These are phyloP conservation scores for Aureobasidium subglaciale DNA, from an alignment of 2,329 filamentous ascomycete species.

Conservation along the genomic window DNA sequence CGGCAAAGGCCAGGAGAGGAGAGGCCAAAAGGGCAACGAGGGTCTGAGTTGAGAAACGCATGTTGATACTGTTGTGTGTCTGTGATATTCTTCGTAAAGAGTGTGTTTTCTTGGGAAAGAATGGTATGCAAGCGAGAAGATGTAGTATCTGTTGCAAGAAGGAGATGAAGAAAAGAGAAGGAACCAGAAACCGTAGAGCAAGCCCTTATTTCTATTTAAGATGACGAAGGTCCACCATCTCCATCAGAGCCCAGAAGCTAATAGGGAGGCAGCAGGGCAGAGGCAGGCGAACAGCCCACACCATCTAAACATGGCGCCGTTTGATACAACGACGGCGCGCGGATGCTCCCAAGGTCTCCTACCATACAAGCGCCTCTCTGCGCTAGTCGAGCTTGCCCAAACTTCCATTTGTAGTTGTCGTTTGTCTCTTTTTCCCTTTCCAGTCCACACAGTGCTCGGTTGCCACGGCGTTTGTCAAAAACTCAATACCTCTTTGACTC, in stretches of 20 bases:
- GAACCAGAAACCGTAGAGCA: neutral
- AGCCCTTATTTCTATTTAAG: neutral
- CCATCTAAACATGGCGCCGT: conserved; percentile 10
- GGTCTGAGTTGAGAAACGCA: conserved; percentile 39
- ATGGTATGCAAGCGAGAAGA: neutral
- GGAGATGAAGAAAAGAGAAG: neutral
- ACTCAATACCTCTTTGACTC: neutral
- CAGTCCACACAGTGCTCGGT: neutral
- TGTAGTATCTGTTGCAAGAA: neutral
- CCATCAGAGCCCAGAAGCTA: neutral
- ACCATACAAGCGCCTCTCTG: neutral
- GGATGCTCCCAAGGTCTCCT: neutral
- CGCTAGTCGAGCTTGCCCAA: conserved; percentile 1
- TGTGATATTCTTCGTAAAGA: neutral
- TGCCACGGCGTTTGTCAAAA: conserved; percentile 5
- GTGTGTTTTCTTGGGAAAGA: neutral
- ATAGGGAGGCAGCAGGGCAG: conserved; percentile 10
- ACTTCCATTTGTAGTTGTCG: neutral
- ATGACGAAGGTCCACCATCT: conserved; percentile 1
- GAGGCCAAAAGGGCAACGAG: conserved; percentile 40
- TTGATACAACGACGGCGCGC: conserved; percentile 11
- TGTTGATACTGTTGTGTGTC: conserved; percentile 26
- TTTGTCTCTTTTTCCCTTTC: conserved; percentile 8
- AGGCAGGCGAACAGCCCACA: conserved; percentile 5
- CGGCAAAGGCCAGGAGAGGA: conserved; percentile 34